Evolutionary conservation across 2,329 filamentous ascomycete species (phyloP).

Genomic region (Graphilbum ipis-grandicollis): DNA sequence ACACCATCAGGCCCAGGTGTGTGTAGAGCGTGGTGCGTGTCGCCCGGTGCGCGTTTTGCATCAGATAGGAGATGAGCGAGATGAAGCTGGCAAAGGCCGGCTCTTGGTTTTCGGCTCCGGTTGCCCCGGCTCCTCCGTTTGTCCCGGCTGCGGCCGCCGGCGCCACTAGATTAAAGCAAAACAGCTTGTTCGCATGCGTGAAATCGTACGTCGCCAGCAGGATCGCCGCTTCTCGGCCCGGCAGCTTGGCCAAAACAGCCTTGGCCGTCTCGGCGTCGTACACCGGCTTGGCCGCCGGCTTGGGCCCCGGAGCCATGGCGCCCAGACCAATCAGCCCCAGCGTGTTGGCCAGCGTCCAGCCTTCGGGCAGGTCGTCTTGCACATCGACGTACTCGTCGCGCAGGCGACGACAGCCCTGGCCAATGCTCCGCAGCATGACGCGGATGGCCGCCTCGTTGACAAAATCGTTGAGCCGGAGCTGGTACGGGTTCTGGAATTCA

Average conservation of each 20-base stretch:
- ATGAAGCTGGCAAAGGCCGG: constrained; percentile 71
- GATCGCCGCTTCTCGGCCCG: constrained; percentile 60
- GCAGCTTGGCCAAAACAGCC: constrained; percentile 64
- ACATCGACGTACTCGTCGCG: constrained; percentile 67
- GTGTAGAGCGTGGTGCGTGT: constrained; percentile 64
- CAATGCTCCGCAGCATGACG: constrained; percentile 63
- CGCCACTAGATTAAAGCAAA: constrained; percentile 69
- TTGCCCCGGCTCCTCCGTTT: background rate
- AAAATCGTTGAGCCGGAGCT: constrained; percentile 81
- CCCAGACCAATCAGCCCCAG: constrained; percentile 74
- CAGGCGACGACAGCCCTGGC: constrained; percentile 48
- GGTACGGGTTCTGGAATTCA: constrained; percentile 93
- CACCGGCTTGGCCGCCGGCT: constrained; percentile 38
- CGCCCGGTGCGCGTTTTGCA: constrained; percentile 84
- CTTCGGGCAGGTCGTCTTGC: constrained; percentile 78
- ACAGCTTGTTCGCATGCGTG: constrained; percentile 83
- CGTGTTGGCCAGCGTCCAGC: constrained; percentile 70
- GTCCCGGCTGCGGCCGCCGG: constrained; percentile 17
- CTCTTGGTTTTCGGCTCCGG: constrained; percentile 31
- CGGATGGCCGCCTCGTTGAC: constrained; percentile 80
- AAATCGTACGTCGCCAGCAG: constrained; percentile 86
- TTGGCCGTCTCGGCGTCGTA: constrained; percentile 69
- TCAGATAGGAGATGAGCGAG: constrained; percentile 78
- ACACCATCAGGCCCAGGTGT: constrained; percentile 66
- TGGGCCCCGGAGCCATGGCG: constrained; percentile 32